Conservation (phyloP, 1,284 basidiomycete genomes). For the Pholiota adiposa region DNA sequence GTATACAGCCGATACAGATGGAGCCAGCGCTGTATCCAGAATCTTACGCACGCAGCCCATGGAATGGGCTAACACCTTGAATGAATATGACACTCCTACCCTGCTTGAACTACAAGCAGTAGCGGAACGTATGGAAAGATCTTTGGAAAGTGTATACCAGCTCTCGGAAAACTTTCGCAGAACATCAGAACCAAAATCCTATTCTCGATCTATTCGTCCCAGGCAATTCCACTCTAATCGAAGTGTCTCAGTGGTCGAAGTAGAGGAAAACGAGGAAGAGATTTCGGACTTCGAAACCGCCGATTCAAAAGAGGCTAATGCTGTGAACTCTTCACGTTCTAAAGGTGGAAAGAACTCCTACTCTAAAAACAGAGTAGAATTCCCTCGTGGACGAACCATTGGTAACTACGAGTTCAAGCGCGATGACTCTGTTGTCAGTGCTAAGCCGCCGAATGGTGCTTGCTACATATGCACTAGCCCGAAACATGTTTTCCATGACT, state of each 20-base stretch:
- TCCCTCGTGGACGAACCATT: constrained; percentile 8
- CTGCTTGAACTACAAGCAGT: neutral
- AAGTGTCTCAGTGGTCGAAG: neutral
- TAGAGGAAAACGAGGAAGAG: neutral
- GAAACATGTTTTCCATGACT: constrained; percentile 5
- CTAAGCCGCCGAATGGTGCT: constrained; percentile 1
- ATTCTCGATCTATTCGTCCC: too few species aligned
- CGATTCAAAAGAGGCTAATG: neutral
- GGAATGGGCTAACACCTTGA: constrained; percentile 5
- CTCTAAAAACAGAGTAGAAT: neutral
- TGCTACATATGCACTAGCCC: constrained; percentile 15
- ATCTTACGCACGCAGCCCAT: constrained; percentile 5
- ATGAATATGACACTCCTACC: neutral
- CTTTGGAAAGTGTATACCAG: neutral
- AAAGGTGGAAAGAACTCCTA: neutral
- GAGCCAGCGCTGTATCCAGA: neutral
- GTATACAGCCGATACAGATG: neutral
- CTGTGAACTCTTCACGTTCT: neutral
- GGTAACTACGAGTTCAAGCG: neutral
- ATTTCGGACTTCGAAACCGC: too few species aligned
- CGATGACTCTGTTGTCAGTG: constrained; percentile 8
- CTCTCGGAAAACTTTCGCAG: constrained; percentile 9
- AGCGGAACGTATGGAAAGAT: neutral
- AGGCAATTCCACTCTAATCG: too few species aligned
- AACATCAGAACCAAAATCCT: too few species aligned